Evolutionary conservation across 2,329 filamentous ascomycete genomes (phyloP).

Genomic region (Sporothrix humicola): DNA sequence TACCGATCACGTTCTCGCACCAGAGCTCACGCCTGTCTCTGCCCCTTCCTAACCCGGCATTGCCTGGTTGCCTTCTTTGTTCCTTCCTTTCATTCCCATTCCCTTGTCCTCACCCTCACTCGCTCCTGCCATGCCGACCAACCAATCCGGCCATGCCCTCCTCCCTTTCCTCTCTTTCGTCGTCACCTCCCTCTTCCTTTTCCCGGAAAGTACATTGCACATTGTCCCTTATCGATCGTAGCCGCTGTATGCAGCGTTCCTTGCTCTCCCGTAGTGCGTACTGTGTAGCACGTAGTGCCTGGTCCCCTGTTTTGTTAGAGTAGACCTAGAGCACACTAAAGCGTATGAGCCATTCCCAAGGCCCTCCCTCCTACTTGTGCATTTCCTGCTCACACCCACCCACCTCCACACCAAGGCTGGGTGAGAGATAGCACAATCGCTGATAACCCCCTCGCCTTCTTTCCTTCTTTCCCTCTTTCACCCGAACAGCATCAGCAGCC

Average conservation of each 20-base stretch:
- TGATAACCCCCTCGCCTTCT: neutral
- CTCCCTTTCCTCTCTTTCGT: slow-evolving; percentile 4
- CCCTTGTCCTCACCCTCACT: neutral
- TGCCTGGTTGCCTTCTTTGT: neutral
- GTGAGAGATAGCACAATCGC: neutral
- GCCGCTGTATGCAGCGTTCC: slow-evolving; percentile 4
- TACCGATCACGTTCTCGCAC: neutral
- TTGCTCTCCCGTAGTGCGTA: neutral
- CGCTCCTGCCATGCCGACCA: slow-evolving; percentile 18
- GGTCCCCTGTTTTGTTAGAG: no score
- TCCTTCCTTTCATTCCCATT: slow-evolving; percentile 21
- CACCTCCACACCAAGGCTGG: neutral
- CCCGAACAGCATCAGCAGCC: slow-evolving; percentile 25
- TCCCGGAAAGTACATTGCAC: no score
- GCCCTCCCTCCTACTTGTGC: neutral
- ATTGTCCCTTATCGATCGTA: slow-evolving; percentile 4
- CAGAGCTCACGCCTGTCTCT: neutral
- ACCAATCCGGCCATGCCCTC: slow-evolving; percentile 23
- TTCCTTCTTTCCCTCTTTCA: slow-evolving; percentile 9
- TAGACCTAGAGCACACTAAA: neutral
- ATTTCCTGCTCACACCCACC: neutral
- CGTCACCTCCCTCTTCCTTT: neutral
- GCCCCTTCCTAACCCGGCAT: slow-evolving; percentile 16
- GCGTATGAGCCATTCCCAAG: neutral
- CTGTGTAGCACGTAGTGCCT: no score